Evolutionary conservation across 139 green algal species (phyloP), one percentile per base, ranked within the genome.

Genomic region (Micractinium sp.): DNA sequence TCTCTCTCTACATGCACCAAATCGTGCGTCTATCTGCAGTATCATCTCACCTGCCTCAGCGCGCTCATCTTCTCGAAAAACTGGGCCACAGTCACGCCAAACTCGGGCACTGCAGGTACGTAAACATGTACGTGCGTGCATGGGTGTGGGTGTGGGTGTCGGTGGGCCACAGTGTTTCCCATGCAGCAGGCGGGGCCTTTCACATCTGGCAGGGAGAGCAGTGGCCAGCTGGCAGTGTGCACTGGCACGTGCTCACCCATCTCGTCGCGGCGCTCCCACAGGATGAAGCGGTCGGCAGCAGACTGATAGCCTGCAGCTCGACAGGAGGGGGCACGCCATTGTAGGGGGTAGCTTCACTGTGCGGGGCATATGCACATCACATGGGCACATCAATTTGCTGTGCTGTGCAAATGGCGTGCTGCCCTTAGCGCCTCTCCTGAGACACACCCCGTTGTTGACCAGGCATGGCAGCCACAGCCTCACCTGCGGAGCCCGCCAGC

Each of bases 261-360:
- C 41, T 91, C 81, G 19, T 87, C 71, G 67, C 88, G 88, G 5
- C 56, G 66, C 82, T 53, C 13, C 88, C 88, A 91, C 53, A 89
- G 85, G 78, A 90, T 90, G 61, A 82, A 66, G 18, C 87, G 71
- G 53, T 90, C 87, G 33, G 87, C 87, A 23, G 87, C 53, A 39
- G 77, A 66, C 87, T 90, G 87, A 47, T 81, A 81, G 47, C 56
- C 87, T 85, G 87, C 87, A 86, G 38, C 22, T 20, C 2, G 18
- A 36, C 12, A 3, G 2, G 12, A 19, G 22, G 76, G 38, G 13
- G 0, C 22, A 25, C 76, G 33, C 0, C n/a, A 79, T 14, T 31
- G 73, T 79, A 41, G 2, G 41, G 73, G 23, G n/a, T 14, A 79
- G 73, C 13, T 41, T 14, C n/a, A 29, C 5, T 31, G 41, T 25